A percentile compares a stretch with the other conserved stretches of the same genome.
Conservation (phyloP, 495 filamentous ascomycete genomes). For the Halenospora varia region DNA sequence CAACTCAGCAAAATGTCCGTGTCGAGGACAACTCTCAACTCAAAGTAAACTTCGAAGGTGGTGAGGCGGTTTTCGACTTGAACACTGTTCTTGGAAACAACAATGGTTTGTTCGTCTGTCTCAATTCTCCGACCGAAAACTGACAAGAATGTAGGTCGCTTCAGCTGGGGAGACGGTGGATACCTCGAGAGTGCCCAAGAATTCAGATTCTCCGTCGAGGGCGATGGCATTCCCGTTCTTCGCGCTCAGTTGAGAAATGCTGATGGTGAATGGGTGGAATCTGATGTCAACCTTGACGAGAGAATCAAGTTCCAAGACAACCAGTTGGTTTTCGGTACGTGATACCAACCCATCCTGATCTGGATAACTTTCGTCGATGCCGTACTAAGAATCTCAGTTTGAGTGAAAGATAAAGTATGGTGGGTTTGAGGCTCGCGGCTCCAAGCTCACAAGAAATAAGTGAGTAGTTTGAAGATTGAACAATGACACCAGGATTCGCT, state of each 20-base stretch:
- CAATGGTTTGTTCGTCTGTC: neutral
- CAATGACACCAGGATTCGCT: too few species aligned
- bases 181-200: neutral
- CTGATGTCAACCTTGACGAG: neutral
- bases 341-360: too few species aligned
- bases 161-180: neutral
- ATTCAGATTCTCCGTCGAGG: neutral
- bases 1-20: neutral
- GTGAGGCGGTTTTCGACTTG: neutral
- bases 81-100: neutral
- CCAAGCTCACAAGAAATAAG: too few species aligned
- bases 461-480: too few species aligned
- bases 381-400: too few species aligned
- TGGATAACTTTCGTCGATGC: too few species aligned
- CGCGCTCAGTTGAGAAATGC: neutral
- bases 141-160: neutral
- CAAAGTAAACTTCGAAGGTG: neutral
- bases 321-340: neutral
- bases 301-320: neutral
- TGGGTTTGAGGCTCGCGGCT: too few species aligned
- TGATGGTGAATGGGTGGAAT: neutral
- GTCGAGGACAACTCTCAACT: neutral
- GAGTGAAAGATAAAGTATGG: too few species aligned
- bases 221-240: neutral
- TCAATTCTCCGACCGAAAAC: neutral